Base-by-base conservation (phyloP, 495 filamentous ascomycete genomes). In the Cetradonia linearis region DNA sequence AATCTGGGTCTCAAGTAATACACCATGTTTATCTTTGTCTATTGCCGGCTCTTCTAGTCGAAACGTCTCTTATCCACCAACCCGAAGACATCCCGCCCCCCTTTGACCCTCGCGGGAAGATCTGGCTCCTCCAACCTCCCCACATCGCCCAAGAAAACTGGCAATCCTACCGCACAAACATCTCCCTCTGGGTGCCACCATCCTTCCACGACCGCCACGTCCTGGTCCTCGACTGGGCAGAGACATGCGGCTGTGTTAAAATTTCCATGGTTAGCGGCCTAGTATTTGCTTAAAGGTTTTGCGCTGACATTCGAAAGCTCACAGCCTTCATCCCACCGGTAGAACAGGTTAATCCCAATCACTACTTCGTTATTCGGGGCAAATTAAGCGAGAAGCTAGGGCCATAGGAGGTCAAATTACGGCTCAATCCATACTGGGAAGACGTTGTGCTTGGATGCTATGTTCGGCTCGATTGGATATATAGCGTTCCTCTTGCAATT, bases 191-290 rank as follows among this genome's bases (percentile, higher is more conserved):
- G 13, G 31, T 60, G 20, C 58, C 58, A 9, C 18, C 14, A 14
- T 34, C 3, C 3, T 53, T 53, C n/a, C 30, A 50, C 37, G 11
- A 53, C 0, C 47, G 53, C 16, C 48, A 52, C 3, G 47, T 60
- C 20, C 33, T 60, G 16, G 58, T 53, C 1, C 58, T 60, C 10
- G 48, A 38, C 18, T 44, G 58, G 58, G 38, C 58, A 34, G 37
- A 48, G 31, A 38, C 27, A 52, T 47, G 16, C 23, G 58, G 58
- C 58, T 44, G 38, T 28, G 58, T 60, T 23, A 53, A 40, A 13
- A 60, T 60, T n/a, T 47, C 48, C 7, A 53, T 60, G 58, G 58
- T 60, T 0, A 42, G 58, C 25, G 27, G 1, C 20, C 25, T 1
- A 25, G 13, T 14, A 23, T 27, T 33, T 5, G 5, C 10, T 30